Conservation (phyloP, 768 basidiomycete genomes). For the Phlegmacium glaucopus region DNA sequence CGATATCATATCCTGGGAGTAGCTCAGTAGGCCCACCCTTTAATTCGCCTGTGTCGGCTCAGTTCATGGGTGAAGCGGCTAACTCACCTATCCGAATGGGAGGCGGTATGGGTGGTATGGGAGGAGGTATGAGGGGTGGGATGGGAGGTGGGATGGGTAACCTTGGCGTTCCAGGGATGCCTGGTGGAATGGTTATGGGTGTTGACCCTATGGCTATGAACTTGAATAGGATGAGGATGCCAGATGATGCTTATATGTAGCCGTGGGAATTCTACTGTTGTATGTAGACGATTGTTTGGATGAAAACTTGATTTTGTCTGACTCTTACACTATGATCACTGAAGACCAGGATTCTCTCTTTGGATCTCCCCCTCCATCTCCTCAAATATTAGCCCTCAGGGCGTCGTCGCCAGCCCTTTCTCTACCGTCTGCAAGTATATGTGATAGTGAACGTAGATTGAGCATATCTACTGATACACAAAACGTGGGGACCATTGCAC, state of each 20-base stretch:
- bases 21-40: slow-evolving; percentile 15
- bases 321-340: too few relatives aligned
- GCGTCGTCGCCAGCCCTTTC: slow-evolving; percentile 61
- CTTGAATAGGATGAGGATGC: slow-evolving; percentile 3
- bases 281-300: too few relatives aligned
- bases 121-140: slow-evolving; percentile 10
- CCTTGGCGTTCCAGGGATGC: slow-evolving; percentile 8
- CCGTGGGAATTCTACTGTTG: too few relatives aligned
- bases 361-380: slow-evolving; percentile 75
- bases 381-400: slow-evolving; percentile 42
- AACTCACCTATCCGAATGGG: slow-evolving; percentile 34
- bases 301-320: too few relatives aligned
- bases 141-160: slow-evolving; percentile 11
- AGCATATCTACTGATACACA: slow-evolving; percentile 42
- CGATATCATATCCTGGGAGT: slow-evolving; percentile 25
- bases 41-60: slow-evolving; percentile 13
- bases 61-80: slow-evolving; percentile 22
- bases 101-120: slow-evolving; percentile 11
- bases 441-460: slow-evolving; percentile 21
- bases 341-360: slow-evolving; percentile 69
- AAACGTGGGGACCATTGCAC: slow-evolving; percentile 98
- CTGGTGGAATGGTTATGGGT: slow-evolving; percentile 8
- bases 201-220: slow-evolving; percentile 4
- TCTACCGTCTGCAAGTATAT: slow-evolving; percentile 41
- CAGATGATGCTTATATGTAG: neutral